Percentiles rank a stretch among this genome's conserved stretches.
These are phyloP conservation scores for Sphagnurus paluster DNA, from an alignment of 1,284 basidiomycete genomes.

Conservation along the genomic window DNA sequence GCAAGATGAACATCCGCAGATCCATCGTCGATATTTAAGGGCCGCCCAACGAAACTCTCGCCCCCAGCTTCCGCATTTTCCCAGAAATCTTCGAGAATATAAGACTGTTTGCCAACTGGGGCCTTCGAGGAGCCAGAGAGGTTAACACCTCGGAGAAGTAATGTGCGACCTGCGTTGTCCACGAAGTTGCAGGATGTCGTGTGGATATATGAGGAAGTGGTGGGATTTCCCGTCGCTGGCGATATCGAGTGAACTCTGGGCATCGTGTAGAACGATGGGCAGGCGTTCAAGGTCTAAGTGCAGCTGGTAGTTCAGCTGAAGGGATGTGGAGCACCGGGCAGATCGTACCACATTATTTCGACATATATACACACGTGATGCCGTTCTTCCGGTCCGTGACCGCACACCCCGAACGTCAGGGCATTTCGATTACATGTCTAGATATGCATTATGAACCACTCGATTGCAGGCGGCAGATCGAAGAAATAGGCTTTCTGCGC, in stretches of 20 bases:
- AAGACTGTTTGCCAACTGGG: conserved; percentile 71
- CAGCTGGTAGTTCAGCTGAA: neutral
- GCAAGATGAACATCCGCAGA: conserved; percentile 88
- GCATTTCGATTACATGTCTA: too few species aligned
- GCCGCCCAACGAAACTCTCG: conserved; percentile 73
- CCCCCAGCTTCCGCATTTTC: conserved; percentile 77
- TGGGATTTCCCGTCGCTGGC: conserved; percentile 66
- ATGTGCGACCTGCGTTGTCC: conserved; percentile 79
- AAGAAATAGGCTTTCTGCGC: too few species aligned
- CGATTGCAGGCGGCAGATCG: too few species aligned
- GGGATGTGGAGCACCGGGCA: conserved; percentile 1
- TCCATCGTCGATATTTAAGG: conserved; percentile 82
- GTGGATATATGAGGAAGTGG: conserved; percentile 59
- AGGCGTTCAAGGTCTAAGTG: neutral
- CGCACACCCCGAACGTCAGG: too few species aligned
- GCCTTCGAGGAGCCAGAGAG: conserved; percentile 88
- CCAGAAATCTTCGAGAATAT: conserved; percentile 83
- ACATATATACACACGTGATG: too few species aligned
- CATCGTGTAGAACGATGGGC: conserved; percentile 37
- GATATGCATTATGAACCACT: too few species aligned
- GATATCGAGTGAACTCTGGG: conserved; percentile 60
- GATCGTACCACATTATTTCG: conserved; percentile 7
- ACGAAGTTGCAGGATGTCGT: conserved; percentile 78
- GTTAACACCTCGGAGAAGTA: conserved; percentile 92
- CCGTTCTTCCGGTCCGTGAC: too few species aligned